Evolutionary conservation across 1,139 yeast species (phyloP).

Genomic region (Scheffersomyces illinoinensis): DNA sequence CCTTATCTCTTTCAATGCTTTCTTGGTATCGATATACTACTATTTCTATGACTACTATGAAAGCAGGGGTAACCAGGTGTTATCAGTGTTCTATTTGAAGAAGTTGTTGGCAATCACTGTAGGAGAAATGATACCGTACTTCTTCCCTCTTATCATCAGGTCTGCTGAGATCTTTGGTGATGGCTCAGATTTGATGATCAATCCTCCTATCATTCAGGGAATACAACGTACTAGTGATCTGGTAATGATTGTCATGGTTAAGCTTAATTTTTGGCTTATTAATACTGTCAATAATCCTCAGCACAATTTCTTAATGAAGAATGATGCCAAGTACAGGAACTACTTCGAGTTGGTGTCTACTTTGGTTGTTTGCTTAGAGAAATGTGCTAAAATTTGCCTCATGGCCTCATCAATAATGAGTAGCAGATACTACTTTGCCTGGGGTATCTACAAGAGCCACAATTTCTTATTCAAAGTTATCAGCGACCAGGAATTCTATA

Average conservation of each 20-base stretch:
- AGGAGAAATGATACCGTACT: conserved; percentile 38
- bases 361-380: neutral
- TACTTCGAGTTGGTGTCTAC: neutral
- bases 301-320: conserved; percentile 4
- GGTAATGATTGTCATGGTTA: conserved; percentile 29
- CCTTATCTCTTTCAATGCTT: conserved; percentile 29
- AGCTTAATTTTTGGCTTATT: conserved; percentile 12
- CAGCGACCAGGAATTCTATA: conserved; percentile 7
- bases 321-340: neutral
- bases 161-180: conserved; percentile 31
- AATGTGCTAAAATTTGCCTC: neutral
- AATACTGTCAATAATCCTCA: conserved; percentile 4
- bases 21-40: conserved; percentile 34
- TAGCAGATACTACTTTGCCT: conserved; percentile 11
- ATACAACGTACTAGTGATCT: conserved; percentile 40
- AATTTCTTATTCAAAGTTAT: conserved; percentile 7
- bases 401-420: neutral
- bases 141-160: conserved; percentile 31
- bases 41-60: conserved; percentile 39
- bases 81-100: conserved; percentile 34
- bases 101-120: conserved; percentile 24
- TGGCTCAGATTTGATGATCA: conserved; percentile 29
- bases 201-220: conserved; percentile 39
- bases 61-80: conserved; percentile 14
- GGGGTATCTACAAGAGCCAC: conserved; percentile 11